These are phyloP conservation scores for Calocybe gambosa DNA, from an alignment of 1,284 basidiomycete species.

Conservation along the genomic window DNA sequence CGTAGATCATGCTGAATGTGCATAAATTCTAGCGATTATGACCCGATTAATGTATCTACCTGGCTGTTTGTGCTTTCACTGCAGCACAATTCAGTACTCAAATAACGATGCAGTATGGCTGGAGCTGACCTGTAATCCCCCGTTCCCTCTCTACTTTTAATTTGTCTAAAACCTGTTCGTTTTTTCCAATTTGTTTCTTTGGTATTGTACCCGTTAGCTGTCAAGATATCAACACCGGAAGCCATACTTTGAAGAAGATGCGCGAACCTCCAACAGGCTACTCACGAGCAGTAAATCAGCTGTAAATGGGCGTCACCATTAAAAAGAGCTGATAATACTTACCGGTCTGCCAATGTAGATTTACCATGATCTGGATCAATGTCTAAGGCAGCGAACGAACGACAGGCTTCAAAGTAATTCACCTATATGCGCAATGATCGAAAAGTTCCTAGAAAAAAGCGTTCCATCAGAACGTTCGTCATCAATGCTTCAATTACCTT, in stretches of 20 bases:
- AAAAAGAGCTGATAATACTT: constrained; percentile 19
- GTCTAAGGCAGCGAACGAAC: constrained; percentile 4
- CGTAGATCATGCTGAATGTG: constrained; percentile 69
- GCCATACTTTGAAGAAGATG: background rate
- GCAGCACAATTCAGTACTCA: background rate
- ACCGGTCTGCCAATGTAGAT: constrained; percentile 86
- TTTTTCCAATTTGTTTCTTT: constrained; percentile 56
- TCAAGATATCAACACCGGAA: background rate
- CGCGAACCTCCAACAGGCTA: constrained; percentile 63
- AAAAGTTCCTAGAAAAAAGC: constrained; percentile 85
- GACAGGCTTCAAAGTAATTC: background rate
- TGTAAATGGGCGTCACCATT: constrained; percentile 1
- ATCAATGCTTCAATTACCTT: constrained; percentile 41
- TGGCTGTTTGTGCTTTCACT: constrained; percentile 91
- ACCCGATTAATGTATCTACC: constrained; percentile 32
- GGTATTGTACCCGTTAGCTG: constrained; percentile 86
- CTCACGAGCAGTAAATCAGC: background rate
- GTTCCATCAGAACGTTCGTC: background rate
- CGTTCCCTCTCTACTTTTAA: constrained; percentile 95
- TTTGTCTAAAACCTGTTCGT: constrained; percentile 91
- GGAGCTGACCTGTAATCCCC: constrained; percentile 77
- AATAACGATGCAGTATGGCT: background rate
- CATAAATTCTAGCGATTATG: background rate
- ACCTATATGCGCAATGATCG: constrained; percentile 93
- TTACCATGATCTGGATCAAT: constrained; percentile 77